phyloP scores from a whole-genome alignment of 2,329 filamentous ascomycete genomes.

The Pestalotiopsis sp. region DNA sequence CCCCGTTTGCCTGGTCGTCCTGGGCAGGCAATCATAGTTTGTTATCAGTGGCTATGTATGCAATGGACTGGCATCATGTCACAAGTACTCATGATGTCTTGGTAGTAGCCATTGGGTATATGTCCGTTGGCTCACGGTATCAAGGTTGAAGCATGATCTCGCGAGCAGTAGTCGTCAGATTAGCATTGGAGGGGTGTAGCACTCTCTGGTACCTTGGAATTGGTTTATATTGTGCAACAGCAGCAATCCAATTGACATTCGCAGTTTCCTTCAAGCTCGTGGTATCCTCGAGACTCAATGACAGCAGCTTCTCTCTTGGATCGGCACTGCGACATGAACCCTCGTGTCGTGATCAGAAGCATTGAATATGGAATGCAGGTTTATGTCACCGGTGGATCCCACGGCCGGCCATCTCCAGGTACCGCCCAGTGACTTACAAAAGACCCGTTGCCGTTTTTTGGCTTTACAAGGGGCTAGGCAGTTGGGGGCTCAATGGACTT shows the following conservation, averaged over 20 bases:
- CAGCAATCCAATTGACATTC: not conserved
- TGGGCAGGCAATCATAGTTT: not conserved
- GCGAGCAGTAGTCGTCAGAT: too few relatives aligned
- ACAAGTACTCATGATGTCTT: too few relatives aligned
- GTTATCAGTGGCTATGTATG: not conserved
- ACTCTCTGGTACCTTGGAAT: too few relatives aligned
- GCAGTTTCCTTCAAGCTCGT: not conserved
- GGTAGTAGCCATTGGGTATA: too few relatives aligned
- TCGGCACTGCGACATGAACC: not conserved
- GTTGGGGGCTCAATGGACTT: not conserved
- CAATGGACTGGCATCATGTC: too few relatives aligned
- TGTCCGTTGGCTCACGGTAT: too few relatives aligned
- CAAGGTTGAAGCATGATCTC: too few relatives aligned
- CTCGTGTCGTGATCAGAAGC: not conserved
- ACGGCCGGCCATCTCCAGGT: slow-evolving; percentile 8
- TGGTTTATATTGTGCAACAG: too few relatives aligned
- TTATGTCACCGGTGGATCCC: slow-evolving; percentile 10
- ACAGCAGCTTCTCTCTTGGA: not conserved
- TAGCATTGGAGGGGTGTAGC: too few relatives aligned
- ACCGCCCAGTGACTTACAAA: not conserved
- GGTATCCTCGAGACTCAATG: not conserved
- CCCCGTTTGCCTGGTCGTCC: not conserved
- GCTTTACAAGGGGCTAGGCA: not conserved
- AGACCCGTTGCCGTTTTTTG: not conserved
- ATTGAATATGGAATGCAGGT: not conserved